phyloP scores from a whole-genome alignment of 805 yeast species.

The Candida odintsovae region DNA sequence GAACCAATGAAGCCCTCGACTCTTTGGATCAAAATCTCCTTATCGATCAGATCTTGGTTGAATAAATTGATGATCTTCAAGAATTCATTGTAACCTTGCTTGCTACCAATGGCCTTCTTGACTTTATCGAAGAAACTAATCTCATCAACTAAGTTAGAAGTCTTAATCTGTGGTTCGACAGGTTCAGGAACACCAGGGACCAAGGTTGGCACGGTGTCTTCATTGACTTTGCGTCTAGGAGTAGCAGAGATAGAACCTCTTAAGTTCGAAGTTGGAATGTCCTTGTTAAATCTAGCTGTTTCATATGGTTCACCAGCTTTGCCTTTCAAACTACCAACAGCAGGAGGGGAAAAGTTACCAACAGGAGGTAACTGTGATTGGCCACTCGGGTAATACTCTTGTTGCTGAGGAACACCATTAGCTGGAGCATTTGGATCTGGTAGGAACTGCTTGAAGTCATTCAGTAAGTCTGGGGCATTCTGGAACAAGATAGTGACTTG shows the following conservation, averaged over 20 bases:
- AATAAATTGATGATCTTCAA: constrained; percentile 81
- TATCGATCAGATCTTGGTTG: constrained; percentile 87
- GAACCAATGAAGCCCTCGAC: constrained; percentile 83
- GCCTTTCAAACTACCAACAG: constrained; percentile 26
- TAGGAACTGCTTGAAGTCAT: constrained; percentile 90
- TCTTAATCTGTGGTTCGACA: constrained; percentile 47
- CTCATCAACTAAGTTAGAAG: constrained; percentile 72
- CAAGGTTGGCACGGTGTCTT: constrained; percentile 54
- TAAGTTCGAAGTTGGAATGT: constrained; percentile 30
- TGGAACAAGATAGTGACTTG: constrained; percentile 87
- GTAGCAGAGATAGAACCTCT: constrained; percentile 25
- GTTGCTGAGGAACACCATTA: constrained; percentile 14
- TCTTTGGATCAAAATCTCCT: constrained; percentile 71
- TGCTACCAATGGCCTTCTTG: constrained; percentile 81
- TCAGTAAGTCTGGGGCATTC: constrained; percentile 90
- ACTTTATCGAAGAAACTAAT: constrained; percentile 88
- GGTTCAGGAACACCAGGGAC: constrained; percentile 89
- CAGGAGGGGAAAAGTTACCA: constrained; percentile 78
- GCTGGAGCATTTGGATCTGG: constrained; percentile 54
- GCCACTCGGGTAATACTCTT: constrained; percentile 22
- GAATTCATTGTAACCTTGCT: constrained; percentile 88
- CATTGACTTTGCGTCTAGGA: constrained; percentile 17
- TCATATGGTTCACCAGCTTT: constrained; percentile 16
- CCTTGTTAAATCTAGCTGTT: constrained; percentile 19
- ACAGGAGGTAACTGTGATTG: constrained; percentile 71